Evolutionary conservation across 139 green algal genomes (phyloP), one percentile per base, ranked within the genome.

Genomic region (Chlorella vulgaris): DNA sequence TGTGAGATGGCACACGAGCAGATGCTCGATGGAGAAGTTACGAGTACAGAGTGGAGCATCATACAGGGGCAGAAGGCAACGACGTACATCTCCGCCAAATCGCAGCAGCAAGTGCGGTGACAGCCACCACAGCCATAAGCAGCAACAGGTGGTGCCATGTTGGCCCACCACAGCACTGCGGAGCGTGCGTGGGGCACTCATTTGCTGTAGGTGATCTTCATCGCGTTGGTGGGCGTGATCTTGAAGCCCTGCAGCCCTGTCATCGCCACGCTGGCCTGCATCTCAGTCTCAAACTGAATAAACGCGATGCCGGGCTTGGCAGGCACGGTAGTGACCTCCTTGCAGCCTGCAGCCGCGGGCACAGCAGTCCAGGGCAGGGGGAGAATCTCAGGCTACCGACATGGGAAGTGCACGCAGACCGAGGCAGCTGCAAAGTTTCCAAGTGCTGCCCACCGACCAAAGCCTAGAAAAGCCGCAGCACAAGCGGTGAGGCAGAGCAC

Each of bases 251-350:
- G 93, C 74, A 99, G 88, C 8, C 95, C 96, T 10, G 83, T 65
- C 84, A 98, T 80, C 5, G 95, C 96, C 50, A 94, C 89, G 3
- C 76, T 91, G 15, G 89, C 87, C 78, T 88, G 84, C 50, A 75
- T 61, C 50, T 84, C 96, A 73, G 91, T 93, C 35, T 94, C 91
- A 73, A 93, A 98, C 83, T 99, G 96, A 10, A 99, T 92, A 85
- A 99, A 99, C 0, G 95, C 94, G 73, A 99, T 99, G 73, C 96
- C 96, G 0, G 96, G 96, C 42, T 92, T 92, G 35, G 89, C 91
- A 33, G 96, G 92, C 61, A 99, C 92, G 93, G 98, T 95, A 18
- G 89, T 53, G 61, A 95, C 93, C 84, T 99, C 94, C 81, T 90
- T 88, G 88, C 96, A 99, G 28, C 96, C 96, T 83, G 74, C 33